A percentile compares a stretch with the other conserved stretches of the same genome.
Evolutionary conservation across 2,329 filamentous ascomycete genomes (phyloP).

Genomic region (Scedosporium aurantiacum): DNA sequence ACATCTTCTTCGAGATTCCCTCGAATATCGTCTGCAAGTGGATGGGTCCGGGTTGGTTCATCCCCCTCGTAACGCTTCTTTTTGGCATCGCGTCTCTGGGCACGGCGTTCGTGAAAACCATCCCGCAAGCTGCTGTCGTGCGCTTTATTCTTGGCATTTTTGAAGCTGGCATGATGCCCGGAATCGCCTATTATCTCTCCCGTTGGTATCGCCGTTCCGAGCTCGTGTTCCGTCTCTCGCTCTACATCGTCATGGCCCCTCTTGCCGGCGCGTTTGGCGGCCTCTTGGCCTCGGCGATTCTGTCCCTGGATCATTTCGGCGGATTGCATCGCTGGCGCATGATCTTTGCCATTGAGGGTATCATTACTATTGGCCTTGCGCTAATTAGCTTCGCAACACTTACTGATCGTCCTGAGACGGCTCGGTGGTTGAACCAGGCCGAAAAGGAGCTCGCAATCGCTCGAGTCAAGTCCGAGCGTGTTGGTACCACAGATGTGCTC

Average conservation of each 20-base stretch:
- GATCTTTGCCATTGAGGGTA: constrained; percentile 61
- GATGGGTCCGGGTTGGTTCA: constrained; percentile 62
- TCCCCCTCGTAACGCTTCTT: constrained; percentile 48
- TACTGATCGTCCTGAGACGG: constrained; percentile 58
- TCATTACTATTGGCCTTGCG: constrained; percentile 41
- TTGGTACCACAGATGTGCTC: constrained; percentile 47
- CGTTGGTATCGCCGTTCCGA: constrained; percentile 61
- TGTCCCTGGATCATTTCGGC: constrained; percentile 48
- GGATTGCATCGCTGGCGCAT: constrained; percentile 49
- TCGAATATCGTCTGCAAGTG: constrained; percentile 58
- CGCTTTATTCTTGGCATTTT: constrained; percentile 59
- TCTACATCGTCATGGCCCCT: constrained; percentile 62
- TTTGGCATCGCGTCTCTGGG: constrained; percentile 55
- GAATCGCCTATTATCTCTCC: constrained; percentile 62
- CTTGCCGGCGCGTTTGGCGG: constrained; percentile 63
- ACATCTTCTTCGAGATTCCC: constrained; percentile 64
- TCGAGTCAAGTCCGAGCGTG: constrained; percentile 55
- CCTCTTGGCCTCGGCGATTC: constrained; percentile 52
- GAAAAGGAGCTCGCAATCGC: constrained; percentile 57
- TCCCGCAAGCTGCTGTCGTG: constrained; percentile 42
- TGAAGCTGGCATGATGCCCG: constrained; percentile 64
- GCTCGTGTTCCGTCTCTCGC: constrained; percentile 52
- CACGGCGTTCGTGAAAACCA: constrained; percentile 52
- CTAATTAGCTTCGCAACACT: constrained; percentile 53
- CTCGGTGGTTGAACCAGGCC: constrained; percentile 51